Conservation (phyloP, 148 eudicot species). For the Vaccinium corymbosum region DNA sequence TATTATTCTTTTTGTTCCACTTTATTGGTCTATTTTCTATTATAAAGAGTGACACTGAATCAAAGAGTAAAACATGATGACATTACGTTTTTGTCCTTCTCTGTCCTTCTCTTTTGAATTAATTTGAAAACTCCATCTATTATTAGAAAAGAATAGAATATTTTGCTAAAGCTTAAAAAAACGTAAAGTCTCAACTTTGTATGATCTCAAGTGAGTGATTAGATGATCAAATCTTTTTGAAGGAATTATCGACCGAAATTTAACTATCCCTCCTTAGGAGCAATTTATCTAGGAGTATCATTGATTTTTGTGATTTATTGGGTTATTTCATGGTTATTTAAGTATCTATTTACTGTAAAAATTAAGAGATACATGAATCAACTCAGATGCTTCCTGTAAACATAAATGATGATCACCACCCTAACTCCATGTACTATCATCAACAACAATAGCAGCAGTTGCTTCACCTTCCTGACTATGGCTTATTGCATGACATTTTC, state of each 20-base stretch:
- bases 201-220: neutral
- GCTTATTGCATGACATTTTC: conserved; percentile 10
- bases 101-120: neutral
- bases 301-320: too few species aligned
- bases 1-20: neutral
- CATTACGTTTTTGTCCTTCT: neutral
- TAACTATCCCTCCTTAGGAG: neutral
- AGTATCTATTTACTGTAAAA: too few species aligned
- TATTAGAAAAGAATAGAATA: too few species aligned
- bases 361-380: too few species aligned
- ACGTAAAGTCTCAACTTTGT: neutral
- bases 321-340: neutral
- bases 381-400: conserved; percentile 12
- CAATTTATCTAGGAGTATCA: neutral
- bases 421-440: conserved; percentile 8
- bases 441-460: conserved; percentile 14
- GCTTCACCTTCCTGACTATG: conserved; percentile 17
- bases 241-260: neutral
- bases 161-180: too few species aligned
- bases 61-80: neutral
- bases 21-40: neutral
- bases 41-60: neutral
- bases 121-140: neutral
- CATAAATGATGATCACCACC: neutral
- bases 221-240: neutral